phyloP scores from a whole-genome alignment of 2,329 filamentous ascomycete genomes.

The Bipolaris sorokiniana region DNA sequence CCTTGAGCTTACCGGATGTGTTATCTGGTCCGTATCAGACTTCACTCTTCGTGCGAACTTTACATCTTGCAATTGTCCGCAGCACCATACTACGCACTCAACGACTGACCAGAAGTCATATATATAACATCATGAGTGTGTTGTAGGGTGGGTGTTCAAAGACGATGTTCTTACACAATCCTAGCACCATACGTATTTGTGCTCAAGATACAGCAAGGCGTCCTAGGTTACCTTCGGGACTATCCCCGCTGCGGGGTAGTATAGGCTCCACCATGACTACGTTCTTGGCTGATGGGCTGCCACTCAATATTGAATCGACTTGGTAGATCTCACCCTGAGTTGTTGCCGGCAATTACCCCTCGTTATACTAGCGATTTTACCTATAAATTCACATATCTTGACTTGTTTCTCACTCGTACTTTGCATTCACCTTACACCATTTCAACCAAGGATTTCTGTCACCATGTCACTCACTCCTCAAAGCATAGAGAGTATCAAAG shows the following conservation, averaged over 20 bases:
- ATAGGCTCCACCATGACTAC: not conserved
- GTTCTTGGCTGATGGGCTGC: not conserved
- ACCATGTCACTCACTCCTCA: conserved; percentile 43
- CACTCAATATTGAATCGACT: not conserved
- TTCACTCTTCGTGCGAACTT: not conserved
- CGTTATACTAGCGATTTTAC: not conserved
- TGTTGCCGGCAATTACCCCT: not conserved
- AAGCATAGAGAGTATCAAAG: conserved; percentile 44
- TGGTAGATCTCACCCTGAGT: not conserved
- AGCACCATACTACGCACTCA: not conserved
- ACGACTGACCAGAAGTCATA: not conserved
- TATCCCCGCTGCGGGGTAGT: conserved; percentile 10
- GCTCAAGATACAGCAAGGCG: not conserved
- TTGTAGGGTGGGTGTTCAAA: not conserved
- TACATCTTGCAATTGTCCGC: not conserved
- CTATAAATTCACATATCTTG: not conserved
- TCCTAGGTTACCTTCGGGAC: not conserved
- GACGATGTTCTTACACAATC: not conserved
- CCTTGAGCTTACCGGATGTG: not conserved
- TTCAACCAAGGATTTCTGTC: not conserved
- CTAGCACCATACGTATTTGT: not conserved
- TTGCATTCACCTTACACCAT: not conserved
- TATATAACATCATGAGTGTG: not conserved
- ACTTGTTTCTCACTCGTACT: not conserved
- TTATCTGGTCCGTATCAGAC: not conserved